Conservation (phyloP, 1,139 yeast species). For the Candida neerlandica region DNA sequence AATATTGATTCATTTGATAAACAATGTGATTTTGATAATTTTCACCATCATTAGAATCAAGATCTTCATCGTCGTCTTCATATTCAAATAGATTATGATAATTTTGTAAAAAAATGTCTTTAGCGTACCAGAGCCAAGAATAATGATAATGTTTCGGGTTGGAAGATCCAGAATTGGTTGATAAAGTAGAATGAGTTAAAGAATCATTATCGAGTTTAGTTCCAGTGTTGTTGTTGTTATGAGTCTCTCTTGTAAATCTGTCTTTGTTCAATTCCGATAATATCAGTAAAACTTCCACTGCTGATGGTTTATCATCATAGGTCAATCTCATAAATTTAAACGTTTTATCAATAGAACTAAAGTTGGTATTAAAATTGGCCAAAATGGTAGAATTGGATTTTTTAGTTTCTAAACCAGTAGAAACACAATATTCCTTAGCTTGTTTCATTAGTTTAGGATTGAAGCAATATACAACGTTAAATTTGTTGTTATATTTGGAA, state of each 20-base stretch:
- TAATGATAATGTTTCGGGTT: slow-evolving; percentile 14
- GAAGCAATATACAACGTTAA: slow-evolving; percentile 27
- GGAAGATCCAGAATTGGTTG: slow-evolving; percentile 1
- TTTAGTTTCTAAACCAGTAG: slow-evolving; percentile 34
- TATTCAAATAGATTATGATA: slow-evolving; percentile 27
- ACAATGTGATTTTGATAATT: slow-evolving; percentile 5
- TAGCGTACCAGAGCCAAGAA: slow-evolving; percentile 45
- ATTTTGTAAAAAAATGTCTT: slow-evolving; percentile 32
- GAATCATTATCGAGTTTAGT: slow-evolving; percentile 1
- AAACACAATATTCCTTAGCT: slow-evolving; percentile 23
- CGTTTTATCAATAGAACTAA: slow-evolving; percentile 25
- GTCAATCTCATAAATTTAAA: slow-evolving; percentile 28
- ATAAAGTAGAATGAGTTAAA: slow-evolving; percentile 3
- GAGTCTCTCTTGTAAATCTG: slow-evolving; percentile 2
- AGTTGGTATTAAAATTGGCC: slow-evolving; percentile 11
- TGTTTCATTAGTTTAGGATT: slow-evolving; percentile 23
- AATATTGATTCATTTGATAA: slow-evolving; percentile 12
- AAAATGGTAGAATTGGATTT: slow-evolving; percentile 30
- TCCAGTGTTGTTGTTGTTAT: background rate
- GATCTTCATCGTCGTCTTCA: slow-evolving; percentile 13
- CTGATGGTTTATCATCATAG: slow-evolving; percentile 32
- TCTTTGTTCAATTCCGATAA: slow-evolving; percentile 22
- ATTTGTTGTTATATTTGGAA: slow-evolving; percentile 20
- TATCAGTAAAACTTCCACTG: slow-evolving; percentile 28
- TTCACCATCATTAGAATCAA: slow-evolving; percentile 8